Conservation (phyloP, 768 basidiomycete genomes). For the Trametes cinnabarina region DNA sequence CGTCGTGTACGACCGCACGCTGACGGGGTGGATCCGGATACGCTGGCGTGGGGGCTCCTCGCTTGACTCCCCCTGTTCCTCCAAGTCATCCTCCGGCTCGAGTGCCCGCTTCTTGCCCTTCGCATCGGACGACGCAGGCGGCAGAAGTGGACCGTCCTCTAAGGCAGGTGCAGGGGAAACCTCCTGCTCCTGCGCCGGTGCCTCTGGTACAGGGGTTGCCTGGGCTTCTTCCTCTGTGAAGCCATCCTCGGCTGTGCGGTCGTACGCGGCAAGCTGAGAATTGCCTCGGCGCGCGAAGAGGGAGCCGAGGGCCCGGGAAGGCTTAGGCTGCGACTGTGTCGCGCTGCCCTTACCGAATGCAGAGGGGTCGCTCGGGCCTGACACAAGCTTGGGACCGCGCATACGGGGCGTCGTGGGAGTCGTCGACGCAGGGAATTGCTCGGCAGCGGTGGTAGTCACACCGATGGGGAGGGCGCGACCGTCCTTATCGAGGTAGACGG, state of each 20-base stretch:
- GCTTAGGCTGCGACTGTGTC: background rate
- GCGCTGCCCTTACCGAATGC: background rate
- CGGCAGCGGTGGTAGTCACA: background rate
- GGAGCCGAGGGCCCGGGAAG: background rate
- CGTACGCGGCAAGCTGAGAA: background rate
- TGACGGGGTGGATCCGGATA: background rate
- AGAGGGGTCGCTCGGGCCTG: background rate
- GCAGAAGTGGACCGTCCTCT: background rate
- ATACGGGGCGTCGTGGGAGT: background rate
- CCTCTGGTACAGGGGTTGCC: background rate
- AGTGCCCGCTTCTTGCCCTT: conserved; percentile 15
- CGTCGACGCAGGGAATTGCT: background rate
- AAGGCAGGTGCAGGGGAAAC: background rate
- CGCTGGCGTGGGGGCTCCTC: background rate
- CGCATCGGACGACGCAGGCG: background rate
- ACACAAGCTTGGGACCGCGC: background rate
- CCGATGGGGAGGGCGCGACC: background rate
- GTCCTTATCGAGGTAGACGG: conserved; percentile 8
- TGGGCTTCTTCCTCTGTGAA: background rate
- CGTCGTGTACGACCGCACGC: conserved; percentile 3
- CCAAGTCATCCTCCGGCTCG: background rate
- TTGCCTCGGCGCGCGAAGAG: conserved; percentile 4
- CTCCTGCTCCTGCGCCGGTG: no score
- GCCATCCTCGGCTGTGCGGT: background rate
- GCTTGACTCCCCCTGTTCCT: background rate